Evolutionary conservation across 2,329 filamentous ascomycete species (phyloP), one percentile per base, ranked within the genome.

Genomic region (Mariannaea sp.): DNA sequence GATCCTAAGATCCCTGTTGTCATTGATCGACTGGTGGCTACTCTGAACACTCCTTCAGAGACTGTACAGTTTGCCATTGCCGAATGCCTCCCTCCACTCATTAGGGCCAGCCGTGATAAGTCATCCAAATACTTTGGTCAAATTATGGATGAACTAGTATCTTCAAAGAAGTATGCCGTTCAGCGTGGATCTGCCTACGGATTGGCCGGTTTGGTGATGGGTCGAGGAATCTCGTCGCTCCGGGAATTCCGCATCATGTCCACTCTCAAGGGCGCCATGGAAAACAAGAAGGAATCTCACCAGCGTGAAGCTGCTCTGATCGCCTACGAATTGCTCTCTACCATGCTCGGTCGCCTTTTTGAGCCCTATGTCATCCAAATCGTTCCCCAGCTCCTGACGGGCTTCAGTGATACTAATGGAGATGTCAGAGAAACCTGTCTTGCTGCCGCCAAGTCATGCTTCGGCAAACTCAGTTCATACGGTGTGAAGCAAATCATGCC

Each of bases 291-390:
- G 69, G 93, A 96, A 57, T 75, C 86, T 6, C 89, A 93, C 68
- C 89, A 96, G 69, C 83, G 95, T 47, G 92, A 97, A 73, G 92
- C 92, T 27, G 88, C 91, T 8, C 83, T 96, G 61, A 77, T 99
- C 49, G 92, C 91, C 1, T 97, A 94, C 68, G 95, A 99, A 72
- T 82, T 99, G 3, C 76, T 99, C 13, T 91, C 94, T 0, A 85
- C 87, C 6, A 84, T 97, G 51, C 84, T 99, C 19, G 92, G 91
- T 12, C 87, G 89, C 13, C 79, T 93, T 1, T 99, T 97, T 68
- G 94, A 99, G 74, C 94, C 94, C 7, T 99, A 99, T 64, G 89
- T 97, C 56, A 94, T 99, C 54, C 90, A 96, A 69, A 89, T 97
- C 43, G 90, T 99, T 20, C 93, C 93, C 16, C 90, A 97, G 67